These are phyloP conservation scores for Salix arbutifolia DNA, from an alignment of 345 rosid species.

Conservation along the genomic window DNA sequence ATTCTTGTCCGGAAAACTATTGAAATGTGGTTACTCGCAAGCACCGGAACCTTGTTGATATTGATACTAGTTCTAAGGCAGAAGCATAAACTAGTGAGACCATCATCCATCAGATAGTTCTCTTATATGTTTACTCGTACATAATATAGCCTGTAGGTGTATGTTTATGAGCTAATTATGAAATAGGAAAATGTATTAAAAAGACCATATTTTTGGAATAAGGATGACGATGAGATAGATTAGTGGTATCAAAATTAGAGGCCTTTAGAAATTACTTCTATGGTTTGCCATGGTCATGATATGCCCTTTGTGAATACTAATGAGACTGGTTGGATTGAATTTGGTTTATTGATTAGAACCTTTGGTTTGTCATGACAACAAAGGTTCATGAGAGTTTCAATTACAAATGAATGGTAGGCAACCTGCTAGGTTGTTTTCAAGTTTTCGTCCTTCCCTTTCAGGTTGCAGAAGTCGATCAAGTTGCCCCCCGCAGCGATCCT, in stretches of 20 bases:
- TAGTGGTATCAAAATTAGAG: too few relatives aligned
- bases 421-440: too few relatives aligned
- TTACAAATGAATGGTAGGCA: neutral
- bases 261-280: too few relatives aligned
- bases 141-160: neutral
- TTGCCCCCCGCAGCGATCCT: too few relatives aligned
- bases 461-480: too few relatives aligned
- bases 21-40: too few relatives aligned
- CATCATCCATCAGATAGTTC: neutral
- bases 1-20: too few relatives aligned
- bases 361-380: neutral
- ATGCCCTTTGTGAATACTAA: neutral
- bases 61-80: constrained; percentile 50
- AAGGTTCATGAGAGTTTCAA: neutral
- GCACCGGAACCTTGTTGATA: too few relatives aligned
- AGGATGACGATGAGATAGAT: neutral
- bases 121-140: neutral
- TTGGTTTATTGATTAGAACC: neutral
- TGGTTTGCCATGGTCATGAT: too few relatives aligned
- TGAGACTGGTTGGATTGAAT: neutral
- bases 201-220: neutral
- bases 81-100: constrained; percentile 70
- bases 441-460: too few relatives aligned
- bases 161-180: neutral
- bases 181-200: neutral